A percentile compares a stretch with the other conserved stretches of the same genome.
phyloP scores from a whole-genome alignment of 768 basidiomycete species.

The Serendipita sp. region DNA sequence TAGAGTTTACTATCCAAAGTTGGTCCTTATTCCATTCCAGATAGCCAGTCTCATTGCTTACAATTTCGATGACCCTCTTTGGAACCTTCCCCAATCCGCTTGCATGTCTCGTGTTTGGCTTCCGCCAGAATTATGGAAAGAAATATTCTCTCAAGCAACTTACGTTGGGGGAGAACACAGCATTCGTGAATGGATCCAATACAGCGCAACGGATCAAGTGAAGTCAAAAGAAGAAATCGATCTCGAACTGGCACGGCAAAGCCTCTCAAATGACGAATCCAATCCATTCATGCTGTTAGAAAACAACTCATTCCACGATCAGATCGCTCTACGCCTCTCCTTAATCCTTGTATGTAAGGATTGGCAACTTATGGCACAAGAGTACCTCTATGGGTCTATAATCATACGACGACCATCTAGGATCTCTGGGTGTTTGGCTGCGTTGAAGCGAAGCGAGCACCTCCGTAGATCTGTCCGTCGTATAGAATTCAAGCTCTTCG shows the following conservation, averaged over 20 bases:
- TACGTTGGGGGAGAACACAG: not conserved
- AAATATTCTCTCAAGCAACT: not conserved
- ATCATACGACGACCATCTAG: not conserved
- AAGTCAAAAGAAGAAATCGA: not conserved
- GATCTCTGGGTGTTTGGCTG: not conserved
- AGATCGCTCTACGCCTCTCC: not conserved
- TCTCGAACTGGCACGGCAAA: not conserved
- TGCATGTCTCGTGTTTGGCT: not conserved
- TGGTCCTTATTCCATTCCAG: too few relatives aligned
- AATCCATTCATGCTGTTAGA: not conserved
- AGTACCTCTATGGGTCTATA: not conserved
- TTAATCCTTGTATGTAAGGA: not conserved
- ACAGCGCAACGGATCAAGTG: not conserved
- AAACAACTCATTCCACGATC: not conserved
- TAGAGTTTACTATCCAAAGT: too few relatives aligned
- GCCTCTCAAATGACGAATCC: not conserved
- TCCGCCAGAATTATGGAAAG: conserved; percentile 1
- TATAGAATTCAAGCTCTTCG: not conserved
- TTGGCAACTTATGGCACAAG: not conserved
- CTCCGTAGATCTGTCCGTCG: not conserved
- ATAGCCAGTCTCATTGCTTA: too few relatives aligned
- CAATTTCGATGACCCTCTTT: not conserved
- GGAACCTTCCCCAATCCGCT: not conserved
- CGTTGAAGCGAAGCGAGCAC: not conserved
- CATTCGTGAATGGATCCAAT: not conserved